phyloP scores from a whole-genome alignment of 176 grass and related monocot species.

The Guadua angustifolia region DNA sequence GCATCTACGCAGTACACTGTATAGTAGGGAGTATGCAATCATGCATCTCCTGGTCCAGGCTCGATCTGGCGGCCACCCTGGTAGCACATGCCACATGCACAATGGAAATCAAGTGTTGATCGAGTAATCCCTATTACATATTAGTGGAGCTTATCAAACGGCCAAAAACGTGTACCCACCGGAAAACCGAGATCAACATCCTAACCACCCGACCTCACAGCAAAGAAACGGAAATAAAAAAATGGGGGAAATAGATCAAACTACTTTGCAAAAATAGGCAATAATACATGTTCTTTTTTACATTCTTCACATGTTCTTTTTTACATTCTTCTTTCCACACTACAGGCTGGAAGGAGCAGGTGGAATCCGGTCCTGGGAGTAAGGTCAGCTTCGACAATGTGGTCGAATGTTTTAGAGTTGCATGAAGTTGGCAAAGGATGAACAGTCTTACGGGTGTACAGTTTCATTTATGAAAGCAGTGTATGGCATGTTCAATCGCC shows the following conservation, averaged over 20 bases:
- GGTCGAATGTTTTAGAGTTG: constrained; percentile 43
- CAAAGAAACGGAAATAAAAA: neutral
- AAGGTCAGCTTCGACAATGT: constrained; percentile 50
- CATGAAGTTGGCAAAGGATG: constrained; percentile 18
- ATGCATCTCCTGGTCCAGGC: neutral
- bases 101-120: constrained; percentile 1
- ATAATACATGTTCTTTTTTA: constrained; percentile 46
- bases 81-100: neutral
- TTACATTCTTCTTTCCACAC: constrained; percentile 47
- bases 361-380: constrained; percentile 12
- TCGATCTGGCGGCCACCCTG: neutral
- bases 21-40: neutral
- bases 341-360: constrained; percentile 32
- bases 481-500: constrained; percentile 54
- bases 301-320: constrained; percentile 45
- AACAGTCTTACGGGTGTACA: constrained; percentile 16
- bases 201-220: constrained; percentile 8
- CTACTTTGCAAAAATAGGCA: constrained; percentile 19
- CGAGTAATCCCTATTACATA: constrained; percentile 37
- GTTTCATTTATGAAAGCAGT: neutral
- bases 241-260: neutral
- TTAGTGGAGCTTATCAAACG: constrained; percentile 35
- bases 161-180: constrained; percentile 42
- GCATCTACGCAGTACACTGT: neutral
- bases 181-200: constrained; percentile 17